Evolutionary conservation across 116 monocot species (phyloP), one percentile per base, ranked within the genome.

Genomic region (Trichopus zeylanicus): DNA sequence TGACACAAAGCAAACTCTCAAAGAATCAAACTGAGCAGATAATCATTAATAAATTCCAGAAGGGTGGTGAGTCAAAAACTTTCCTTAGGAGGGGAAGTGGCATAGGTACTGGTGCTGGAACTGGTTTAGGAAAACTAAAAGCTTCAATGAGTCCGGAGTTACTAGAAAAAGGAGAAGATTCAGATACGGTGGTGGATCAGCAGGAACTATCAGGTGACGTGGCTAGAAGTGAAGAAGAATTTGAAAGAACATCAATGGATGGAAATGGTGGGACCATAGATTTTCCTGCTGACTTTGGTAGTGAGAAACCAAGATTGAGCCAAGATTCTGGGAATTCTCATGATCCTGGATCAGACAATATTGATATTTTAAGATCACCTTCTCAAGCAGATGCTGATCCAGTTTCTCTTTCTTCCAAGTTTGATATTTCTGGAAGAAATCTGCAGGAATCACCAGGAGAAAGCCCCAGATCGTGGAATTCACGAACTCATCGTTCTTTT

Each of bases 381-480:
- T 81, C 69, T 53, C 77, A 84, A 60, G 73, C 26, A 31, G 63
- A 57, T 61, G 70, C 73, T 56, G 64, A 69, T 55, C 34, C 64
- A 7, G 56, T 60, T 62, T 26, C 59, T 42, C 65, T 30, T 57
- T 48, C 67, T 26, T 56, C 73, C 10, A 78, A 68, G 23, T 65
- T 78, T 6, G 32, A 51, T 57, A 30, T 25, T 27, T 70, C 61
- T 35, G 42, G 27, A 48, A 63, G 51, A 38, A 69, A 53, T 57
- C n/a, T 58, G 34, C 82, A 69, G 28, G 76, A 79, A 20, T 82
- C 79, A 69, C 65, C 85, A 19, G 74, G 60, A 48, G 76, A 77
- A 69, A 79, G 77, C 57, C 75, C 79, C 20, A 61, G 63, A 62
- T 80, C 76, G n/a, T 87, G 86, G 85, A 90, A 77, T 53, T 85